Evolutionary conservation across 1,139 yeast genomes (phyloP).

Genomic region (Geotrichum klebahnii): DNA sequence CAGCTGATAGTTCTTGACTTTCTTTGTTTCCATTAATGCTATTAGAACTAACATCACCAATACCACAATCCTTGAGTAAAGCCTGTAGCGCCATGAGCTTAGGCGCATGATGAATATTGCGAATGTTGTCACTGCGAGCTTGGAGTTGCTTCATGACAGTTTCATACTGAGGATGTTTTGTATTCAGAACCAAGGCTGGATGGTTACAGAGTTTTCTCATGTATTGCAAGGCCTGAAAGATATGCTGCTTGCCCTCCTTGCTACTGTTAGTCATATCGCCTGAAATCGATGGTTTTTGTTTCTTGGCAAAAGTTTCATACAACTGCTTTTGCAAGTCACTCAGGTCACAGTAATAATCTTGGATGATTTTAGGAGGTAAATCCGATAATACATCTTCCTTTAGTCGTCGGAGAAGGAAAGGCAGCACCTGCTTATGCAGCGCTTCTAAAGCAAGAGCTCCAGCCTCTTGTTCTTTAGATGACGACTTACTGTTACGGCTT

Average conservation of each 20-base stretch:
- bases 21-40: constrained; percentile 18
- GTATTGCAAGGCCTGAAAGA: constrained; percentile 95
- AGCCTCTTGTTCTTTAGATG: constrained; percentile 92
- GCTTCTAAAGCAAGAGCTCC: constrained; percentile 96
- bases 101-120: constrained; percentile 83
- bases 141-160: constrained; percentile 61
- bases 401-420: constrained; percentile 90
- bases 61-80: constrained; percentile 86
- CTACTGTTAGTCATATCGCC: constrained; percentile 52
- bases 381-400: constrained; percentile 96
- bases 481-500: constrained; percentile 82
- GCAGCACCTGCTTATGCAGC: constrained; percentile 90
- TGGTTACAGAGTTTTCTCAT: constrained; percentile 97
- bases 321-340: constrained; percentile 84
- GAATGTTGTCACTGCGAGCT: constrained; percentile 55
- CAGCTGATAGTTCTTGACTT: constrained; percentile 47
- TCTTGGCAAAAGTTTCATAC: constrained; percentile 86
- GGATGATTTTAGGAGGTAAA: constrained; percentile 95
- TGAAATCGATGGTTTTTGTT: constrained; percentile 70
- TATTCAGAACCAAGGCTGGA: constrained; percentile 85
- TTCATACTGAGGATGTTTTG: constrained; percentile 75
- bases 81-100: constrained; percentile 80
- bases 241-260: constrained; percentile 71
- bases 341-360: constrained; percentile 94
- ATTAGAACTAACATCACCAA: constrained; percentile 50